Conservation (phyloP, 495 filamentous ascomycete species). For the Neurospora cerealis region DNA sequence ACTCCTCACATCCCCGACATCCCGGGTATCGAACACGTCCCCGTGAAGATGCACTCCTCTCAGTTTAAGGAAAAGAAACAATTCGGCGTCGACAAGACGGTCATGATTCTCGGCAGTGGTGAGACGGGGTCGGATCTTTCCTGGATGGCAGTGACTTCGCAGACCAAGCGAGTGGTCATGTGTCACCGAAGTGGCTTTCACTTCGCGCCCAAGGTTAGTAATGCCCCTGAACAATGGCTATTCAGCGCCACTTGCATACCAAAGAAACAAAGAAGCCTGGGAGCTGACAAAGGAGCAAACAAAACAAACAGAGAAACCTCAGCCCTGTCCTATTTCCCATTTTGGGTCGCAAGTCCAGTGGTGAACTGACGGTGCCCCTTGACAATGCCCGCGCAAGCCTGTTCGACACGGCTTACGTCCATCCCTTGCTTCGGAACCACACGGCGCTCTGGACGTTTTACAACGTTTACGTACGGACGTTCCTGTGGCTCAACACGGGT, state of each 20-base stretch:
- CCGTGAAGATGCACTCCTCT: constrained; percentile 29
- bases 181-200: constrained; percentile 34
- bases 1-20: constrained; percentile 29
- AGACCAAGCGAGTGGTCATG: constrained; percentile 29
- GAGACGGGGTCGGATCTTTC: constrained; percentile 36
- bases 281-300: neutral
- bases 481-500: constrained; percentile 30
- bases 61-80: constrained; percentile 31
- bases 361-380: constrained; percentile 24
- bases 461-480: constrained; percentile 27
- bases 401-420: constrained; percentile 41
- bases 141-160: constrained; percentile 29
- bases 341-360: constrained; percentile 15
- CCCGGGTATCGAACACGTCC: constrained; percentile 27
- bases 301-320: constrained; percentile 12
- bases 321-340: constrained; percentile 22
- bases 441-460: constrained; percentile 31
- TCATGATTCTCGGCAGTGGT: constrained; percentile 34
- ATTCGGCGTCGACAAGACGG: constrained; percentile 26
- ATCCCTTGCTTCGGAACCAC: constrained; percentile 28
- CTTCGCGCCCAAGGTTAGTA: constrained; percentile 22
- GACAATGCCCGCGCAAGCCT: constrained; percentile 33
- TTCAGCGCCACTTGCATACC: neutral
- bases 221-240: neutral
- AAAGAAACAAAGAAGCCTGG: neutral